Conservation (phyloP, 1,139 yeast genomes). For the Kodamaea fungicola region DNA sequence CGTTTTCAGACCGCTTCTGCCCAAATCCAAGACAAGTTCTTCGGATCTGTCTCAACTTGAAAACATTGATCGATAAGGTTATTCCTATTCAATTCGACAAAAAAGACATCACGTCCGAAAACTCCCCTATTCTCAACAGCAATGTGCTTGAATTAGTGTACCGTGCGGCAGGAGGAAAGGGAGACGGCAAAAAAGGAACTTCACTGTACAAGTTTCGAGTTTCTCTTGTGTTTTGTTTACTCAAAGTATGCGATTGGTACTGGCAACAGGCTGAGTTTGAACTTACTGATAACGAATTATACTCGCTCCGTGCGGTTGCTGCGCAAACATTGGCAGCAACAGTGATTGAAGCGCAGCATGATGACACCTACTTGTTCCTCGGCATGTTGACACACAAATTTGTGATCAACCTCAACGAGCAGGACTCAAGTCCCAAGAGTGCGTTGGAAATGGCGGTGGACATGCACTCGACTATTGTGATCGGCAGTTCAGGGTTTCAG, state of each 20-base stretch:
- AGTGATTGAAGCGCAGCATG: conserved; percentile 57
- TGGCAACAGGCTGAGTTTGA: conserved; percentile 56
- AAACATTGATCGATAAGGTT: conserved; percentile 64
- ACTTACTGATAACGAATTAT: conserved; percentile 66
- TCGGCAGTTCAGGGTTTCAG: conserved; percentile 79
- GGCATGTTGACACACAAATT: conserved; percentile 79
- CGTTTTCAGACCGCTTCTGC: conserved; percentile 12
- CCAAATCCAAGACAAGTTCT: conserved; percentile 71
- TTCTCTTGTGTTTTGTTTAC: conserved; percentile 61
- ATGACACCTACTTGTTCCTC: conserved; percentile 65
- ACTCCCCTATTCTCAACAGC: conserved; percentile 60
- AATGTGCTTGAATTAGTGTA: conserved; percentile 58
- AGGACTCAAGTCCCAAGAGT: conserved; percentile 59
- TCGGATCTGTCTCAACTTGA: conserved; percentile 71
- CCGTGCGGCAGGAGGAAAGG: conserved; percentile 80
- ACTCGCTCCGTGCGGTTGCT: conserved; percentile 56
- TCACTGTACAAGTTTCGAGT: conserved; percentile 65
- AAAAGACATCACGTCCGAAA: conserved; percentile 49
- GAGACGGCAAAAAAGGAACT: conserved; percentile 54
- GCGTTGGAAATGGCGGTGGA: conserved; percentile 86
- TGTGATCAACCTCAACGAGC: conserved; percentile 59
- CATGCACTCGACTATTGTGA: conserved; percentile 73
- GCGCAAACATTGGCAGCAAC: conserved; percentile 72
- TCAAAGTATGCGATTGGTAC: conserved; percentile 81
- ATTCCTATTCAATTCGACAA: conserved; percentile 62